phyloP scores from a whole-genome alignment of 1,284 basidiomycete species.

The Puccinia sorghi region DNA sequence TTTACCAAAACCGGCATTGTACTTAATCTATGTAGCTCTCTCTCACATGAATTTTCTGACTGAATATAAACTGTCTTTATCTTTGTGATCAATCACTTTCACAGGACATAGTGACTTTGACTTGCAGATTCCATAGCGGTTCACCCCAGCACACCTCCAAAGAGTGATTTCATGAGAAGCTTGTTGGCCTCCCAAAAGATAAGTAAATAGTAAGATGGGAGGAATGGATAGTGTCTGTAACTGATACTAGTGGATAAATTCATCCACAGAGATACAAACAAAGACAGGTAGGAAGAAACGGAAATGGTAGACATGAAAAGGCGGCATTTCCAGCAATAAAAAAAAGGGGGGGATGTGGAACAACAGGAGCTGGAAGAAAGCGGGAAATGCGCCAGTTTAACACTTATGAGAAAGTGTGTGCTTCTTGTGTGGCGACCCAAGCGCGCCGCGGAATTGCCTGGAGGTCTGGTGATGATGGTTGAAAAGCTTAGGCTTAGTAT shows the following conservation, averaged over 20 bases:
- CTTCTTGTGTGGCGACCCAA: constrained; percentile 5
- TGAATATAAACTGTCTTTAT: no score
- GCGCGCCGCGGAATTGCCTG: neutral
- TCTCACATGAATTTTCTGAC: no score
- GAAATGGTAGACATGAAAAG: neutral
- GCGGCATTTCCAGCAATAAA: neutral
- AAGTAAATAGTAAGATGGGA: neutral
- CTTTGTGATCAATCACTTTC: no score
- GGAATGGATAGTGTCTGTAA: neutral
- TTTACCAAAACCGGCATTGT: no score
- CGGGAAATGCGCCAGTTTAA: neutral
- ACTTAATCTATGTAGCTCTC: no score
- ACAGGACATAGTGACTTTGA: no score
- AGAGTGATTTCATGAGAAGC: no score
- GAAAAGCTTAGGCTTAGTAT: neutral
- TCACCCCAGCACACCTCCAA: no score
- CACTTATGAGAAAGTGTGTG: neutral
- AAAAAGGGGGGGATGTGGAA: neutral
- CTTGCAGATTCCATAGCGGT: no score
- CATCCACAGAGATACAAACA: neutral
- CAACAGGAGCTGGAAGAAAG: neutral
- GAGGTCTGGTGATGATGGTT: constrained; percentile 30
- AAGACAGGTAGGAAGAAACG: neutral
- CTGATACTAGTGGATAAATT: neutral
- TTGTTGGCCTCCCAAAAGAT: no score